Percentiles rank a stretch among this genome's conserved stretches.
Conservation (phyloP, 1,284 basidiomycete species). For the Boletus semigastroideus region DNA sequence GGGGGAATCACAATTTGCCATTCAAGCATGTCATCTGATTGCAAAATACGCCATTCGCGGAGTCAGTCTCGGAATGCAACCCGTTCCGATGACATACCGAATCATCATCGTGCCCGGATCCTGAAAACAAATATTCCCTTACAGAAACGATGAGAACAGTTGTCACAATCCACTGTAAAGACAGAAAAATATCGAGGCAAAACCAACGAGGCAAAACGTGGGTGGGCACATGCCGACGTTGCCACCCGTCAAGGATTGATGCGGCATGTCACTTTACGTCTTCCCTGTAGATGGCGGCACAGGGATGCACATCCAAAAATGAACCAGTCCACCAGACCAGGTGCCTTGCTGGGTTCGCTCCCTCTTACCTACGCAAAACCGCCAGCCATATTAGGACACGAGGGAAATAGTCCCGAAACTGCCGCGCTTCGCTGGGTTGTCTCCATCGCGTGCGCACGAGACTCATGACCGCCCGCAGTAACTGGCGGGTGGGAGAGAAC, state of each 20-base stretch:
- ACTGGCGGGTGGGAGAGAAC: conserved; percentile 1
- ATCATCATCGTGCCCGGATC: conserved; percentile 9
- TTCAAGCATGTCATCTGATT: conserved; percentile 20
- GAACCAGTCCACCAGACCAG: conserved; percentile 9
- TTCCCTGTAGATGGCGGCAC: conserved; percentile 11
- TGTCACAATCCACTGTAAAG: neutral
- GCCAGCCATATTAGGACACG: conserved; percentile 14
- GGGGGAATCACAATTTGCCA: conserved; percentile 16
- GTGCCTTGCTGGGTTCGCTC: conserved; percentile 3
- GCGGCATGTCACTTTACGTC: conserved; percentile 29
- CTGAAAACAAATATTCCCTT: conserved; percentile 1
- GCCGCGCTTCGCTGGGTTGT: conserved; percentile 8
- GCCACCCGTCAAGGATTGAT: conserved; percentile 22
- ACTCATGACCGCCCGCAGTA: conserved; percentile 9
- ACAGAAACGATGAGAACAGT: neutral
- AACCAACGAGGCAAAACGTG: conserved; percentile 9
- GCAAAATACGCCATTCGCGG: conserved; percentile 22
- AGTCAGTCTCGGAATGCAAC: conserved; percentile 15
- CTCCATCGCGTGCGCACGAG: conserved; percentile 2
- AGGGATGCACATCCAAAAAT: conserved; percentile 12
- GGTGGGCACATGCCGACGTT: conserved; percentile 15
- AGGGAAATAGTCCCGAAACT: conserved; percentile 7
- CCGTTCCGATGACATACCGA: conserved; percentile 17
- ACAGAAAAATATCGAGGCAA: neutral
- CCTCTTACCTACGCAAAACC: conserved; percentile 11